phyloP scores from a whole-genome alignment of 1,139 yeast genomes.

The Yamadazyma spencermartinsiae region DNA sequence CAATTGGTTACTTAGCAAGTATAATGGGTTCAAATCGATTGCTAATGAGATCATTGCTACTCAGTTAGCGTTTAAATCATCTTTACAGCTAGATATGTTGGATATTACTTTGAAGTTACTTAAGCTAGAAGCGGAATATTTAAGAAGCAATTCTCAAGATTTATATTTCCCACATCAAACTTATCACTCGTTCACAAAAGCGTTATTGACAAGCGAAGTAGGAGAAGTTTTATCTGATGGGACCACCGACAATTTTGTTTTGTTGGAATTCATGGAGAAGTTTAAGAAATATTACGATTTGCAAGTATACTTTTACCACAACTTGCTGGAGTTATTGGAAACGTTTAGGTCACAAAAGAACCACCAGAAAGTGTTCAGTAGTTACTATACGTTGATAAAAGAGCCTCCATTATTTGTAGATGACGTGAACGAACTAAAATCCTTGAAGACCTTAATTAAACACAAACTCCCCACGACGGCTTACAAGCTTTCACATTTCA shows the following conservation, averaged over 20 bases:
- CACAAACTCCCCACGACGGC: slow-evolving; percentile 53
- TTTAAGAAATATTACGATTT: slow-evolving; percentile 62
- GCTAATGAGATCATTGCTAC: slow-evolving; percentile 42
- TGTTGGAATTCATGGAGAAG: slow-evolving; percentile 59
- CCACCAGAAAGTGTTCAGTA: slow-evolving; percentile 31
- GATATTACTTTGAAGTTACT: slow-evolving; percentile 65
- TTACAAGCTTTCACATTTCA: slow-evolving; percentile 58
- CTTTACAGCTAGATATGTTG: slow-evolving; percentile 60
- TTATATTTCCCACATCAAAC: slow-evolving; percentile 65
- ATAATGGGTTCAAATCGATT: slow-evolving; percentile 51
- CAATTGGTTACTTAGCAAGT: slow-evolving; percentile 66
- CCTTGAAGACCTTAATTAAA: slow-evolving; percentile 29
- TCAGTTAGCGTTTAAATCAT: slow-evolving; percentile 35
- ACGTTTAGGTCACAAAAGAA: slow-evolving; percentile 11
- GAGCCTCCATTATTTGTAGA: slow-evolving; percentile 25
- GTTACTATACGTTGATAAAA: slow-evolving; percentile 40
- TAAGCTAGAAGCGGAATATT: slow-evolving; percentile 55
- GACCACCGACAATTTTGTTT: slow-evolving; percentile 51
- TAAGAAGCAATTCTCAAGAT: slow-evolving; percentile 48
- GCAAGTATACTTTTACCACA: slow-evolving; percentile 60
- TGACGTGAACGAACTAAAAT: slow-evolving; percentile 32
- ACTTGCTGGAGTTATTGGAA: slow-evolving; percentile 21
- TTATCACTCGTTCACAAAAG: slow-evolving; percentile 47
- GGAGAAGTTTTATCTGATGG: slow-evolving; percentile 44
- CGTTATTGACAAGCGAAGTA: slow-evolving; percentile 43